These are phyloP conservation scores for Exutisphaerella laricina DNA, from an alignment of 2,329 filamentous ascomycete genomes.

Conservation along the genomic window DNA sequence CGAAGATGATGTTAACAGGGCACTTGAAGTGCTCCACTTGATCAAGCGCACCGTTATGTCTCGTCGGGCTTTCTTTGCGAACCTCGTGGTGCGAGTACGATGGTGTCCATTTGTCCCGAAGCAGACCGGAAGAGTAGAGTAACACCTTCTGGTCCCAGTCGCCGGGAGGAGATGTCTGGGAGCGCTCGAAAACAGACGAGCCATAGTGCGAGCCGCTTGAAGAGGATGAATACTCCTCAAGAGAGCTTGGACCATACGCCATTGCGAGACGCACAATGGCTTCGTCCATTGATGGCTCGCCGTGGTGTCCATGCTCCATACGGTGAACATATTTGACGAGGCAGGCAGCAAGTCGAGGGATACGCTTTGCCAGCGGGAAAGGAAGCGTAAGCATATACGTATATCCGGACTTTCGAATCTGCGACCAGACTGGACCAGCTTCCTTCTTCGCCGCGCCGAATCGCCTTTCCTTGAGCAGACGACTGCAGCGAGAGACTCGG, in stretches of 20 bases:
- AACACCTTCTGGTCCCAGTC: constrained; percentile 49
- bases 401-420: constrained; percentile 49
- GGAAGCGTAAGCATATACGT: constrained; percentile 22
- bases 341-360: constrained; percentile 35
- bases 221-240: constrained; percentile 39
- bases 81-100: constrained; percentile 38
- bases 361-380: constrained; percentile 13
- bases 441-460: constrained; percentile 5
- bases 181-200: constrained; percentile 37
- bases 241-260: constrained; percentile 46
- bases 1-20: constrained; percentile 51
- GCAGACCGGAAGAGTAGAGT: constrained; percentile 51
- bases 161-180: constrained; percentile 31
- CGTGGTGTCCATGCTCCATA: constrained; percentile 12
- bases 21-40: constrained; percentile 39
- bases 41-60: neutral
- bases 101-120: constrained; percentile 46
- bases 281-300: constrained; percentile 2
- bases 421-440: constrained; percentile 39
- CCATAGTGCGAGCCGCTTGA: constrained; percentile 36
- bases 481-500: constrained; percentile 6
- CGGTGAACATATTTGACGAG: constrained; percentile 42
- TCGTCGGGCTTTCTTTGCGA: constrained; percentile 36
- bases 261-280: constrained; percentile 40
- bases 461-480: constrained; percentile 8